A percentile compares a stretch with the other conserved stretches of the same genome.
These are phyloP conservation scores for Plectosphaerella sp. DNA, from an alignment of 2,329 filamentous ascomycete species.

Conservation along the genomic window DNA sequence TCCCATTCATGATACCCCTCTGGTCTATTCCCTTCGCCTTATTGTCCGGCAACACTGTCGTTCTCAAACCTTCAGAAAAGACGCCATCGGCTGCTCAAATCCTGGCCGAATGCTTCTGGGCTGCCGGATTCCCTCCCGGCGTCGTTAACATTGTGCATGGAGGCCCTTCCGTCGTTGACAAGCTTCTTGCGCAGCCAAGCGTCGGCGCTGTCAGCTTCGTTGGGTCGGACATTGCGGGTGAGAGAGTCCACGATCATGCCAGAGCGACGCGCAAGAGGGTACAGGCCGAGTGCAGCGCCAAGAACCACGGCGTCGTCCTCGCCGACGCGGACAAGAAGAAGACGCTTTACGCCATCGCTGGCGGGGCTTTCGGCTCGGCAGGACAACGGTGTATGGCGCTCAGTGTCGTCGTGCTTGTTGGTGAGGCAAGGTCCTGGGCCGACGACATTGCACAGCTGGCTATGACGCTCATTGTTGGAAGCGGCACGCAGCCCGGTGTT, in stretches of 20 bases:
- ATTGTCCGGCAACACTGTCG: constrained; percentile 66
- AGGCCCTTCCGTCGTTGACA: constrained; percentile 60
- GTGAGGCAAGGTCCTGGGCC: constrained; percentile 62
- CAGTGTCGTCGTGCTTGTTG: constrained; percentile 60
- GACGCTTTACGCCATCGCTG: constrained; percentile 60
- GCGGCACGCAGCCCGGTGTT: constrained; percentile 14
- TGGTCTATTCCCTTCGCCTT: constrained; percentile 81
- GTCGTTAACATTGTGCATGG: constrained; percentile 72
- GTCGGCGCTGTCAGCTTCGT: constrained; percentile 69
- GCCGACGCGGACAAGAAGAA: constrained; percentile 68
- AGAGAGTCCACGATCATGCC: constrained; percentile 63
- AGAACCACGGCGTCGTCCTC: constrained; percentile 65
- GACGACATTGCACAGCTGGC: constrained; percentile 58
- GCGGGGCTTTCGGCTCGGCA: constrained; percentile 64
- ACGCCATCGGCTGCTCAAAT: constrained; percentile 69
- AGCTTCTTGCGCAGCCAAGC: constrained; percentile 62
- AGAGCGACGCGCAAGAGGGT: constrained; percentile 66
- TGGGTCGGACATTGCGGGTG: constrained; percentile 63
- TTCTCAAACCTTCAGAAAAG: constrained; percentile 74
- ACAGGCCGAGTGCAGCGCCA: constrained; percentile 66
- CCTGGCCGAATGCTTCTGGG: constrained; percentile 61
- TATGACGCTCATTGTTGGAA: constrained; percentile 38
- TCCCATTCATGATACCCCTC: constrained; percentile 72
- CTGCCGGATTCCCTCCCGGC: constrained; percentile 75
- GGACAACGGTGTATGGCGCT: constrained; percentile 68